Evolutionary conservation across 2,329 filamentous ascomycete genomes (phyloP), one percentile per base, ranked within the genome.

Genomic region (Aspergillus neoniger): DNA sequence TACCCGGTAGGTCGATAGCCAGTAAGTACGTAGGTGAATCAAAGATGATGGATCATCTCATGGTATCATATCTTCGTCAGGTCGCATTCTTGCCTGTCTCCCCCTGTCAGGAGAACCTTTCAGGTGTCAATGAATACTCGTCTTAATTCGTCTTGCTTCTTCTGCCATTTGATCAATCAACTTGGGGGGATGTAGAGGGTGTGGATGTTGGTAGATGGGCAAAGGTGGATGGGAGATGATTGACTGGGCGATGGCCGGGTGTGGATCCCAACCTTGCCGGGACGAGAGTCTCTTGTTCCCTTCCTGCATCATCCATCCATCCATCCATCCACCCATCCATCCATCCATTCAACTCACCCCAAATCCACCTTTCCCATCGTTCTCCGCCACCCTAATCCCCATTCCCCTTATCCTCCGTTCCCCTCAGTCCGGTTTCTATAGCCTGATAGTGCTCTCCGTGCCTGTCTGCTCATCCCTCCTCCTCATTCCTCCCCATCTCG

Each of bases 181-280:
- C 30, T 43, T 54, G 44, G 44, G 12, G 44, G 21, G 21, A 12
- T 30, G 44, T 47, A 14, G 43, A 23, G 21, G 44, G 32, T 36
- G 32, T 36, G 32, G 32, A 14, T 49, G 44, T 15, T 49, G 44
- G 21, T 25, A 25, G n/a, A 49, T 23, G 21, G 21, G 5, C 4
- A 49, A 23, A 32, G 4, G 47, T 30, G 32, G 32, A 14, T 50
- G 47, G 28, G 23, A 30, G 47, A 36, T 36, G 23, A 25, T 17
- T 30, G 14, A 23, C 38, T 19, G 21, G 39, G 23, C 17, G 17
- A 19, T 55, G 25, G 17, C 28, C 25, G 53, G 53, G 25, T 44
- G 53, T 55, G 53, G 53, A 47, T 41, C 53, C 52, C 39, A 55
- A 44, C 53, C 41, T 55, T 55, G 47, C 47, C 47, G 47, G 47